A percentile compares a stretch with the other conserved stretches of the same genome.
These are phyloP conservation scores for Vigna hirtella DNA, from an alignment of 306 rosid genomes.

Conservation along the genomic window DNA sequence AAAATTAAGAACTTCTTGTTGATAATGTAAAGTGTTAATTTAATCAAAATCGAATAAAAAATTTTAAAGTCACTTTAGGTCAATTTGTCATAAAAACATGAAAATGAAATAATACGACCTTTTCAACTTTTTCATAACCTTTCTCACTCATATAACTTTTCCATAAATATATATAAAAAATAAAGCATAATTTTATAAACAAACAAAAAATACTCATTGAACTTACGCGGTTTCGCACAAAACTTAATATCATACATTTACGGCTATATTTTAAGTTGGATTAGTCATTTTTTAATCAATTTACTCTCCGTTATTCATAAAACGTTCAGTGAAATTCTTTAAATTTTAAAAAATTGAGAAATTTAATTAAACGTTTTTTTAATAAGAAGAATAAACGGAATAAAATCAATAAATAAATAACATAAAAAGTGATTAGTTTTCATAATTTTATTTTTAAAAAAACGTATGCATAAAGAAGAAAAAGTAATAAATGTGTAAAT, in stretches of 20 bases:
- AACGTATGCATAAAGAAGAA: background rate
- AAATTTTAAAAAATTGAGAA: too few relatives aligned
- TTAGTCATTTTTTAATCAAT: too few relatives aligned
- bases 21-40: background rate
- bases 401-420: too few relatives aligned
- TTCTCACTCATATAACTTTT: too few relatives aligned
- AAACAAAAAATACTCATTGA: background rate
- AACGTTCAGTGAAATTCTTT: too few relatives aligned
- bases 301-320: too few relatives aligned
- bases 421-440: background rate
- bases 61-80: background rate
- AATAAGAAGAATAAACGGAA: too few relatives aligned
- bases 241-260: background rate
- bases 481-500: background rate
- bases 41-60: too few relatives aligned
- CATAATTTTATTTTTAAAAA: too few relatives aligned
- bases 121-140: background rate
- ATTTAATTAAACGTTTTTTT: too few relatives aligned
- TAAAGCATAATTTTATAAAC: background rate
- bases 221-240: background rate
- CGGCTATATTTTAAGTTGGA: too few relatives aligned
- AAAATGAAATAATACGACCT: too few relatives aligned
- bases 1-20: background rate
- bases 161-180: background rate
- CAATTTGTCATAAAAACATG: background rate